These are phyloP conservation scores for Posidonia oceanica DNA, from an alignment of 116 monocot genomes.

Conservation along the genomic window DNA sequence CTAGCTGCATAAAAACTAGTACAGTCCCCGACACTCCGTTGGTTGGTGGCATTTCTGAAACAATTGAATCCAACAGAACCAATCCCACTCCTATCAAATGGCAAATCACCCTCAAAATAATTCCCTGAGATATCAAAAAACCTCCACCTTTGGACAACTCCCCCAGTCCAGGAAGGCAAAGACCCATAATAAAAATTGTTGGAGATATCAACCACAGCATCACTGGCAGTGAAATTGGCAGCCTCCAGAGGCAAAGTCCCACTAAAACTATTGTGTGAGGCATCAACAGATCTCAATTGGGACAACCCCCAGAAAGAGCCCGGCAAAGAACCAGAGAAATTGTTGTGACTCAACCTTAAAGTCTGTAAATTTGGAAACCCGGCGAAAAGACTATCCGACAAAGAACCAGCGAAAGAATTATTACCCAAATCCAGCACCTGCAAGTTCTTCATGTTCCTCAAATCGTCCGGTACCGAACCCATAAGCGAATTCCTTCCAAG, in stretches of 20 bases:
- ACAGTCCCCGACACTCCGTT: constrained; percentile 41
- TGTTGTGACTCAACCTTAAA: constrained; percentile 22
- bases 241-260: constrained; percentile 25
- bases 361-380: constrained; percentile 10
- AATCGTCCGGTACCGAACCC: constrained; percentile 25
- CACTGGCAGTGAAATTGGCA: constrained; percentile 7
- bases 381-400: constrained; percentile 17
- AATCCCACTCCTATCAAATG: constrained; percentile 12
- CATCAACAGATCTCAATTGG: constrained; percentile 26
- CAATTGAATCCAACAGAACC: constrained; percentile 42
- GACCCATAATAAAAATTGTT: constrained; percentile 52
- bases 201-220: constrained; percentile 33
- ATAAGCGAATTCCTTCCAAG: constrained; percentile 25
- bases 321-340: constrained; percentile 34
- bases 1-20: constrained; percentile 35
- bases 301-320: constrained; percentile 26
- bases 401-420: constrained; percentile 18
- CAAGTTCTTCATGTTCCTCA: constrained; percentile 22
- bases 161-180: constrained; percentile 16
- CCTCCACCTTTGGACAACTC: constrained; percentile 15
- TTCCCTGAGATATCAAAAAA: constrained; percentile 52
- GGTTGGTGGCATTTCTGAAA: constrained; percentile 31
- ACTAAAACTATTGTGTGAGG: constrained; percentile 51
- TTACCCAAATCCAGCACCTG: constrained; percentile 13
- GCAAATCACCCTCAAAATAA: constrained; percentile 43